phyloP scores from a whole-genome alignment of 2,329 filamentous ascomycete genomes.

The Colletotrichum sp. region DNA sequence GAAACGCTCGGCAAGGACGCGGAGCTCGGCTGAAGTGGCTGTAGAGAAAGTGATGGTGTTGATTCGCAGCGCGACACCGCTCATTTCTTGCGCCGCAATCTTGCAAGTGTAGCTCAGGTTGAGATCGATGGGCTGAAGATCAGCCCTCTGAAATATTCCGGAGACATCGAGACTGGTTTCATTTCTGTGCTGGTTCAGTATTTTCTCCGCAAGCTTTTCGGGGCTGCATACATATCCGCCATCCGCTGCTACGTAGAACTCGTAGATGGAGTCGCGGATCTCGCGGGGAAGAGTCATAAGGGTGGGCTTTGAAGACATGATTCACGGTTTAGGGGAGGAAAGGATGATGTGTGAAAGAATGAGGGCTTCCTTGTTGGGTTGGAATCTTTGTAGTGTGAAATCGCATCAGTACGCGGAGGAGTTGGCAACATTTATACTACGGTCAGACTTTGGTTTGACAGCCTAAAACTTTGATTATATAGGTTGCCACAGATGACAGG shows the following conservation, averaged over 20 bases:
- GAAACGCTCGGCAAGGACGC: neutral
- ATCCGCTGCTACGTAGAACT: neutral
- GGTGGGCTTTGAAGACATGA: too few species aligned
- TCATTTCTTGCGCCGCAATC: neutral
- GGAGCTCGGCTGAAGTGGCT: neutral
- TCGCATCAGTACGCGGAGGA: too few species aligned
- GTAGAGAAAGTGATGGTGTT: conserved; percentile 4
- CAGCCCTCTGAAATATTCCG: neutral
- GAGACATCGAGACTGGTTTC: neutral
- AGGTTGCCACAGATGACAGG: too few species aligned
- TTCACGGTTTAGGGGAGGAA: too few species aligned
- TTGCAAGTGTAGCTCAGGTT: neutral
- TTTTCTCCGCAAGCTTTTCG: neutral
- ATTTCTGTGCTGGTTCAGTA: neutral
- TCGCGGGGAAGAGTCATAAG: neutral
- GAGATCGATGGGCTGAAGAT: neutral
- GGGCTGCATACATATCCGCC: neutral
- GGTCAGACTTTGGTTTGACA: too few species aligned
- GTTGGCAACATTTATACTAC: too few species aligned
- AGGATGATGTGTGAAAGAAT: too few species aligned
- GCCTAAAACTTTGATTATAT: too few species aligned
- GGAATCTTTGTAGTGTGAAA: too few species aligned
- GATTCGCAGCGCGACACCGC: neutral
- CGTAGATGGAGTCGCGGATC: neutral
- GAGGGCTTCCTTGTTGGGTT: too few species aligned